These are phyloP conservation scores for Stagonosporopsis rhizophila DNA, from an alignment of 2,329 filamentous ascomycete species.

Conservation along the genomic window DNA sequence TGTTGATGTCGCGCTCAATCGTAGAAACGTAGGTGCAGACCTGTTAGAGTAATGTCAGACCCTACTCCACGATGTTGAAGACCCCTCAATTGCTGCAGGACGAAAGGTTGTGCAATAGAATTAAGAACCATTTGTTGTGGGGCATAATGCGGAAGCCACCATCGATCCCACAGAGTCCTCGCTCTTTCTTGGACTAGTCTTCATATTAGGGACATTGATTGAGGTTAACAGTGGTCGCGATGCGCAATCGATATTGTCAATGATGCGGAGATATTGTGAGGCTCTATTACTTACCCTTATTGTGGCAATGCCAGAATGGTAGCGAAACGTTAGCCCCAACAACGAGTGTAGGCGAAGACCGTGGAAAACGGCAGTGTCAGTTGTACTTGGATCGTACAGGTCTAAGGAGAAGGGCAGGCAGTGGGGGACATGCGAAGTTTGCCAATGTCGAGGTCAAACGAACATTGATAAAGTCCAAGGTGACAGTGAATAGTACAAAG, in stretches of 20 bases:
- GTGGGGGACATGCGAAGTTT: neutral
- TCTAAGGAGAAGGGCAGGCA: neutral
- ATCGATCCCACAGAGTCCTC: too few relatives aligned
- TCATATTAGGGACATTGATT: neutral
- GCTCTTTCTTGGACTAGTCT: neutral
- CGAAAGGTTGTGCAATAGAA: neutral
- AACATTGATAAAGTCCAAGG: neutral
- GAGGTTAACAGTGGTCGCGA: neutral
- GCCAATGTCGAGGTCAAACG: neutral
- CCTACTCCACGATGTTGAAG: neutral
- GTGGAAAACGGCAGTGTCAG: neutral
- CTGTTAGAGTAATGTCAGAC: neutral
- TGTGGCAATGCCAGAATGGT: neutral
- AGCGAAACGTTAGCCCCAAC: constrained; percentile 2
- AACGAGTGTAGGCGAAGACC: neutral
- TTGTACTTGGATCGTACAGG: neutral
- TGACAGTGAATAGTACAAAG: neutral
- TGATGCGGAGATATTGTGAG: constrained; percentile 4
- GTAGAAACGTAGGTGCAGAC: neutral
- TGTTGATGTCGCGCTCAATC: constrained; percentile 15
- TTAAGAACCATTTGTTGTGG: neutral
- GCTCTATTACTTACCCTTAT: neutral
- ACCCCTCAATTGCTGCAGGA: neutral
- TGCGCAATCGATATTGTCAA: neutral
- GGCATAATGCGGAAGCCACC: neutral